Evolutionary conservation across 352 stramenopile genomes (phyloP).

Genomic region (Halophytophthora polymorphica): DNA sequence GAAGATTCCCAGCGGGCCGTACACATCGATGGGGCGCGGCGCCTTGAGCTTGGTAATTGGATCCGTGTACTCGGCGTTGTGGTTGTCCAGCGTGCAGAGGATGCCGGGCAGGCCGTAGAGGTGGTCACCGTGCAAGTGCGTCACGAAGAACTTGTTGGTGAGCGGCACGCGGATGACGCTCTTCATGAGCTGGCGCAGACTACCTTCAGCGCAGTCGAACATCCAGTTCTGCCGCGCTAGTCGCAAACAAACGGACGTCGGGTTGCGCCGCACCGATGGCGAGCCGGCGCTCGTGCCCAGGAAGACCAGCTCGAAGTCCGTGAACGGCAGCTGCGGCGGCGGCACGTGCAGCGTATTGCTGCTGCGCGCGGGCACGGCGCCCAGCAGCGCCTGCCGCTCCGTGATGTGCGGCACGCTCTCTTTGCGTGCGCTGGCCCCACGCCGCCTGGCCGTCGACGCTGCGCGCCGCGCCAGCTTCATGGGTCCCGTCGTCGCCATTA

Average conservation of each 20-base stretch:
- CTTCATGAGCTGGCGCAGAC: conserved; percentile 78
- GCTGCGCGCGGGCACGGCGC: conserved; percentile 50
- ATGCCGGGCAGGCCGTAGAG: conserved; percentile 80
- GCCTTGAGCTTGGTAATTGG: conserved; percentile 43
- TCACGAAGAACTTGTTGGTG: conserved; percentile 85
- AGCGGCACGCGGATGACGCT: conserved; percentile 66
- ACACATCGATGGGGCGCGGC: conserved; percentile 62
- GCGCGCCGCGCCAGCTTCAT: conserved; percentile 13
- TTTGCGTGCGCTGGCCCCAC: conserved; percentile 1
- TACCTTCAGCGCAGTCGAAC: conserved; percentile 87
- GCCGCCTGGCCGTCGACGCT: neutral
- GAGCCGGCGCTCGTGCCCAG: conserved; percentile 78
- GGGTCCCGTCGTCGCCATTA: conserved; percentile 6
- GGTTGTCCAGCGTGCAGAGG: conserved; percentile 81
- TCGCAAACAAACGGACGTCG: conserved; percentile 55
- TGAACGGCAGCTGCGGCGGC: conserved; percentile 56
- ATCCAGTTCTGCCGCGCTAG: conserved; percentile 79
- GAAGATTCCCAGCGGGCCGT: conserved; percentile 74
- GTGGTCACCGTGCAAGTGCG: conserved; percentile 85
- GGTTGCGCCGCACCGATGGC: conserved; percentile 63
- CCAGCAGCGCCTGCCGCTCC: conserved; percentile 37
- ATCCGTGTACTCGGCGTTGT: conserved; percentile 62
- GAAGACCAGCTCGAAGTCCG: conserved; percentile 81
- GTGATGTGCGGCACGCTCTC: conserved; percentile 27
- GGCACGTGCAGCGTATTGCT: conserved; percentile 50